Evolutionary conservation across 2,329 filamentous ascomycete species (phyloP), one percentile per base, ranked within the genome.

Genomic region (Aureobasidium sp.): DNA sequence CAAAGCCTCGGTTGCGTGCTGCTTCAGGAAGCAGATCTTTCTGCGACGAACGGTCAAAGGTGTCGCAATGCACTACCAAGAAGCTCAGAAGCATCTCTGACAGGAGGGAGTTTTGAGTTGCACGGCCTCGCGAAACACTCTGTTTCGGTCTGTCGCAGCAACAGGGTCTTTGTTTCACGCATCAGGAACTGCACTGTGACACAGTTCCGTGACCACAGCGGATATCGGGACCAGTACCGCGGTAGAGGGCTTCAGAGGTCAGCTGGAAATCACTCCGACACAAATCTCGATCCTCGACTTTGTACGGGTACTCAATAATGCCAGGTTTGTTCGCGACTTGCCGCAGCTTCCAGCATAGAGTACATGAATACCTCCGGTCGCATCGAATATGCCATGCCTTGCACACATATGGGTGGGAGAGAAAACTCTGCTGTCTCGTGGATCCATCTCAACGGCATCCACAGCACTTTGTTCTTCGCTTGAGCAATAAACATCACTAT

Each of bases 141-240:
- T 39, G 34, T 47, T 58, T 58, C 55, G 55, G 55, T 58, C 17
- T 48, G 55, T 39, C 42, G 55, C 55, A 58, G 55, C 41, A n/a
- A 41, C 51, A 53, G 51, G 51, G 53, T 48, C 55, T 47, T 14
- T 22, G 55, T 58, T 48, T 37, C 55, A 58, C 42, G 42, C 55
- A 29, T 48, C 42, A 29, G 42, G 42, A 25, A 11, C 20, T 58
- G 42, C 55, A 37, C 55, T 25, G 42, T 48, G 55, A 29, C 39
- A 58, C 55, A 58, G 55, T 58, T 48, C 34, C 34, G 55, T 31
- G 22, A 37, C 42, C 31, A 37, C 29, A 27, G 42, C 55, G 42
- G 42, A 37, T 6, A 20, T 57, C 20, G 53, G 55, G 20, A 39
- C 55, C 55, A 37, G 42, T 48, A 37, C 55, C 55, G 14, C 36